Evolutionary conservation across 2,329 filamentous ascomycete genomes (phyloP).

Genomic region (Monilinia vaccinii-corymbosi): DNA sequence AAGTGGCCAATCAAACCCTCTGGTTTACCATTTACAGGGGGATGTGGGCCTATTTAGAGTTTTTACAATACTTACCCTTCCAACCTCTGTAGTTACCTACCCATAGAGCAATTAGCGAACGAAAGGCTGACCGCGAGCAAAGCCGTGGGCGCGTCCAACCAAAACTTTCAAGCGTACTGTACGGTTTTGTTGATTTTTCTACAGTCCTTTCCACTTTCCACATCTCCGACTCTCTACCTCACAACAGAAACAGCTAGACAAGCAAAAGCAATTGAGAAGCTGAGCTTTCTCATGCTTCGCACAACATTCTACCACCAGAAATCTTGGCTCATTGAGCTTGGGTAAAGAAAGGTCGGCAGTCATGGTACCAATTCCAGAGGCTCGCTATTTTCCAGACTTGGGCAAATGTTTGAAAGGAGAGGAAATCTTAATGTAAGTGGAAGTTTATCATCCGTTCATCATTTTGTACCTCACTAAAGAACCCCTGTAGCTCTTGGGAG

Average conservation of each 20-base stretch:
- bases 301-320: conserved; percentile 17
- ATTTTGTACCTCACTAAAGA: not conserved
- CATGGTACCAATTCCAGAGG: conserved; percentile 65
- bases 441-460: not conserved
- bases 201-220: no score
- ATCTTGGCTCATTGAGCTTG: conserved; percentile 36
- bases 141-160: no score
- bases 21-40: no score
- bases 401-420: conserved; percentile 78
- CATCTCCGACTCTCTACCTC: not conserved
- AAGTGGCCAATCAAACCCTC: no score
- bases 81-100: no score
- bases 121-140: no score
- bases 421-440: conserved; percentile 64
- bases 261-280: not conserved
- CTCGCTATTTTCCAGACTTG: conserved; percentile 73
- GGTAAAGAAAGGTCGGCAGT: conserved; percentile 38
- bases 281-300: conserved; percentile 23
- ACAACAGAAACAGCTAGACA: not conserved
- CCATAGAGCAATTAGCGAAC: no score
- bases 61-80: no score
- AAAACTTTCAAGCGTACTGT: not conserved
- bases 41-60: no score
- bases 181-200: no score
- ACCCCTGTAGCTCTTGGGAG: conserved; percentile 48